A percentile compares a stretch with the other conserved stretches of the same genome.
phyloP scores from a whole-genome alignment of 257 asterid genomes.

The Lantana camara region DNA sequence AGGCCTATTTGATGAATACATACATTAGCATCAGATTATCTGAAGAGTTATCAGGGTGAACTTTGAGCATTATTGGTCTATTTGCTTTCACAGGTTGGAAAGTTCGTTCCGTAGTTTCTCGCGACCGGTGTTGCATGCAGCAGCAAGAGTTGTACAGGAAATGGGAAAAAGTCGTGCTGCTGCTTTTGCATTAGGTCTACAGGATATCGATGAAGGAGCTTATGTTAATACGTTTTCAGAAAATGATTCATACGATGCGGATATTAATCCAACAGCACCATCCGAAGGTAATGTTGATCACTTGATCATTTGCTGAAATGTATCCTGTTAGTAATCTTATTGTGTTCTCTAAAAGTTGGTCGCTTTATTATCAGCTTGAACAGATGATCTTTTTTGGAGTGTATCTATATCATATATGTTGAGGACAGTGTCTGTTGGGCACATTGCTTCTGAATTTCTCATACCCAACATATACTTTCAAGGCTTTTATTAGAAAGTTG shows the following conservation, averaged over 20 bases:
- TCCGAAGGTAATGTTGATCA: constrained; percentile 68
- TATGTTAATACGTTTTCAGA: constrained; percentile 68
- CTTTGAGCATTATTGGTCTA: constrained; percentile 19
- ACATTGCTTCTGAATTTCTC: background rate
- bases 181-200: constrained; percentile 90
- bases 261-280: constrained; percentile 78
- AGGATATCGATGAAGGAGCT: constrained; percentile 94
- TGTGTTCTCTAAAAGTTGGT: constrained; percentile 19
- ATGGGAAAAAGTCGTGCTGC: constrained; percentile 99
- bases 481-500: constrained; percentile 7
- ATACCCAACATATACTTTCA: constrained; percentile 4
- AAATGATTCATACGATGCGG: constrained; percentile 72
- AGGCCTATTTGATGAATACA: background rate
- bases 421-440: constrained; percentile 13
- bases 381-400: constrained; percentile 2
- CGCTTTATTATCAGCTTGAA: constrained; percentile 3
- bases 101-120: constrained; percentile 96
- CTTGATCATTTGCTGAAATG: constrained; percentile 19
- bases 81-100: constrained; percentile 66
- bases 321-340: constrained; percentile 15
- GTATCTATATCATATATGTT: constrained; percentile 10
- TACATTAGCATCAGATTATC: constrained; percentile 7
- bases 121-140: constrained; percentile 96
- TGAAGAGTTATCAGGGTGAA: constrained; percentile 9
- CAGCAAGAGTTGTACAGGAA: constrained; percentile 98